phyloP scores from a whole-genome alignment of 345 rosid genomes.

The Alliaria petiolata region DNA sequence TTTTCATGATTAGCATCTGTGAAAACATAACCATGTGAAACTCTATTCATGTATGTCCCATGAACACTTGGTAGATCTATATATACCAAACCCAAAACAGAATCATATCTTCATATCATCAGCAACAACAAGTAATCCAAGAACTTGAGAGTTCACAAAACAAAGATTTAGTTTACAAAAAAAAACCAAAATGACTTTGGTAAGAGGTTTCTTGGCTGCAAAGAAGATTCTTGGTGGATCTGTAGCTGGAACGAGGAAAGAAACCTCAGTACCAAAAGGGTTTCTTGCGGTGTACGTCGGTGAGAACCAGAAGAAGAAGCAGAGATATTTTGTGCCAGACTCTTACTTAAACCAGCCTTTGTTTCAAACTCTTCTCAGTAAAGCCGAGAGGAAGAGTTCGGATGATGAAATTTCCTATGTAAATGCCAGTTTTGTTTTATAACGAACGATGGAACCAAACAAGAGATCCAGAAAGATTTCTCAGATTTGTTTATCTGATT shows the following conservation, averaged over 20 bases:
- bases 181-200: slow-evolving; percentile 2
- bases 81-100: background rate
- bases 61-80: background rate
- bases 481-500: background rate
- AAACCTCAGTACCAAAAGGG: slow-evolving; percentile 33
- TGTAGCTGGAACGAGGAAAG: slow-evolving; percentile 18
- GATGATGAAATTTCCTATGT: too few relatives aligned
- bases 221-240: slow-evolving; percentile 32
- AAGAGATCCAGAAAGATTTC: background rate
- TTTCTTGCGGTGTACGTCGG: slow-evolving; percentile 49
- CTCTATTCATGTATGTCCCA: slow-evolving; percentile 10
- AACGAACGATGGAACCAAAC: background rate
- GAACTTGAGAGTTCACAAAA: background rate
- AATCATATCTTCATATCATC: slow-evolving; percentile 4
- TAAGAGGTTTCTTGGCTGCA: slow-evolving; percentile 13
- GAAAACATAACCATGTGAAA: slow-evolving; percentile 21
- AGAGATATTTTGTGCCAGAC: slow-evolving; percentile 43
- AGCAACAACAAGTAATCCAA: background rate
- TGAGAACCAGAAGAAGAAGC: slow-evolving; percentile 33
- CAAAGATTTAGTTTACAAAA: background rate
- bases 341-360: slow-evolving; percentile 39
- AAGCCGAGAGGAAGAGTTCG: slow-evolving; percentile 53
- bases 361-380: slow-evolving; percentile 40
- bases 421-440: background rate
- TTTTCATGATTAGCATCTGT: background rate